Evolutionary conservation across 805 yeast species (phyloP).

Genomic region (Yamadazyma olivae): DNA sequence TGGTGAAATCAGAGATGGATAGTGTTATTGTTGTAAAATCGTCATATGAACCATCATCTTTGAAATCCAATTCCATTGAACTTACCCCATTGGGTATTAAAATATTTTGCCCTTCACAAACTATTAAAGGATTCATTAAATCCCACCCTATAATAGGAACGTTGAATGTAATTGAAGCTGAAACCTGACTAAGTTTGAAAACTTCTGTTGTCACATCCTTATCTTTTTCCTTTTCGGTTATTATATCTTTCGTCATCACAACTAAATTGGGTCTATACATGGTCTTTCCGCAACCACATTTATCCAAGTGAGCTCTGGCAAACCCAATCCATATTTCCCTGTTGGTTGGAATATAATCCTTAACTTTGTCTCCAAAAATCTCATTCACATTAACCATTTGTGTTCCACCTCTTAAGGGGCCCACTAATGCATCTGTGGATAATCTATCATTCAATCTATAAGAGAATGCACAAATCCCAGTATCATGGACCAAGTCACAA

Average conservation of each 20-base stretch:
- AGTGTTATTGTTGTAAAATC: slow-evolving; percentile 34
- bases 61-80: slow-evolving; percentile 18
- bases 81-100: slow-evolving; percentile 36
- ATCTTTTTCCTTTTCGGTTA: slow-evolving; percentile 1
- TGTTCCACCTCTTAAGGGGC: slow-evolving; percentile 39
- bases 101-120: slow-evolving; percentile 30
- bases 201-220: slow-evolving; percentile 5
- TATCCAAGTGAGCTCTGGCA: slow-evolving; percentile 36
- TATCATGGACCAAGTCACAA: slow-evolving; percentile 15
- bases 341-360: slow-evolving; percentile 13
- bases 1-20: slow-evolving; percentile 36
- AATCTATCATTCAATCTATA: slow-evolving; percentile 8
- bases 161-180: slow-evolving; percentile 28
- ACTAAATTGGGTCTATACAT: slow-evolving; percentile 41
- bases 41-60: slow-evolving; percentile 5
- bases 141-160: slow-evolving; percentile 30
- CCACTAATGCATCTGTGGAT: slow-evolving; percentile 15
- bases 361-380: slow-evolving; percentile 7
- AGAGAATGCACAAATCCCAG: slow-evolving; percentile 13
- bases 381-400: slow-evolving; percentile 24
- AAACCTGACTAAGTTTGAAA: slow-evolving; percentile 26
- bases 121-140: slow-evolving; percentile 15
- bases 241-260: slow-evolving; percentile 16
- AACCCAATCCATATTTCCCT: slow-evolving; percentile 39
- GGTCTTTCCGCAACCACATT: slow-evolving; percentile 40